Evolutionary conservation across 2,329 filamentous ascomycete genomes (phyloP), one percentile per base, ranked within the genome.

Genomic region (Pseudogymnoascus sp.): DNA sequence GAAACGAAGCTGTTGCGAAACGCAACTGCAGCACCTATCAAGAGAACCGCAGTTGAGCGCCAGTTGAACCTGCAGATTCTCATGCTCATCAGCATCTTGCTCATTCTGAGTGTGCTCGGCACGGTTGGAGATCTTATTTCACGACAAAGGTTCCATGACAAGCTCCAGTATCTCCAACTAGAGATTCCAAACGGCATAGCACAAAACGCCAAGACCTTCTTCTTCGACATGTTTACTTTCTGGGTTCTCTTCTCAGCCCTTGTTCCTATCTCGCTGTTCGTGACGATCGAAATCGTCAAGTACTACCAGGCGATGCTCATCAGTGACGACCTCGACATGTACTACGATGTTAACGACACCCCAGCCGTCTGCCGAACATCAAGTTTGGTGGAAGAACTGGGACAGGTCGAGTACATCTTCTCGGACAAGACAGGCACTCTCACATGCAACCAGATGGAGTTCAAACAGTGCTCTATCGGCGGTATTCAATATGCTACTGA

Each of bases 1-100:
- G 94, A 99, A 77, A 97, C 94, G 6, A 99, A 99, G 76, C 82
- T 99, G 65, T 97, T 99, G 94, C 87, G 94, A 67, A 99, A 99
- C 72, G 95, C 94, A 16, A 99, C 93, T 2, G 93, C 93, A 4
- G 89, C 94, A 1, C 95, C 94, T 5, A 99, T 99, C 77, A 99
- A 99, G 78, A 89, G 93, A 61, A 99, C 94, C 35, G 93, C 92
- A 67, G 93, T 99, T 6, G 94, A 99, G 75, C 85, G 87, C 64
- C 89, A 95, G 78, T 88, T 99, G 67, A 99, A 99, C 74, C 84
- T 87, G 69, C 89, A 97, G 64, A 96, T 99, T 70, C 78, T 99
- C 66, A 88, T 96, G 77, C 83, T 99, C 38, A 88, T 97, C 57
- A 85, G 80, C 58, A 91, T 97, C 68, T 82, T 99, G 20, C 77